A percentile compares a stretch with the other conserved stretches of the same genome.
Evolutionary conservation across 2,329 filamentous ascomycete genomes (phyloP).

Genomic region (Fusarium praegraminearum): DNA sequence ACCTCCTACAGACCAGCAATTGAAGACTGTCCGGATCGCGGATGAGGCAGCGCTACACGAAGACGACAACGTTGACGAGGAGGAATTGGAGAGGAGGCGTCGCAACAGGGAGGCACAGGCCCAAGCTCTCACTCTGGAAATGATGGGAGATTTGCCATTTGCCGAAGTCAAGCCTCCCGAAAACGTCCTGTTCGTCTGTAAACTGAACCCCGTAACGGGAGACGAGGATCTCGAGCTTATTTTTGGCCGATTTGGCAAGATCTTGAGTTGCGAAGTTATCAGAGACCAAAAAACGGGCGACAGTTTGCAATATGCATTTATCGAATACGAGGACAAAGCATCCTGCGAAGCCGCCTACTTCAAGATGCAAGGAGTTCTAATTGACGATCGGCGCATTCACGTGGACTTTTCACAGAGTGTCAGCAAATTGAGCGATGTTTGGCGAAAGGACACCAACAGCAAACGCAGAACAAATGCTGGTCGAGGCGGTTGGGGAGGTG

Average conservation of each 20-base stretch:
- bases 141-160: slow-evolving; percentile 97
- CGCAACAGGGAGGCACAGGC: slow-evolving; percentile 92
- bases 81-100: slow-evolving; percentile 81
- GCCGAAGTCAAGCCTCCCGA: slow-evolving; percentile 97
- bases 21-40: slow-evolving; percentile 90
- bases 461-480: slow-evolving; percentile 73
- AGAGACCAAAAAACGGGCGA: slow-evolving; percentile 93
- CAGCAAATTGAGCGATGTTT: slow-evolving; percentile 86
- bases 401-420: slow-evolving; percentile 99
- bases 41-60: slow-evolving; percentile 87
- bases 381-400: slow-evolving; percentile 97
- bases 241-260: slow-evolving; percentile 95
- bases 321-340: slow-evolving; percentile 93
- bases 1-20: slow-evolving; percentile 82
- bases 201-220: slow-evolving; percentile 94
- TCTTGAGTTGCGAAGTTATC: slow-evolving; percentile 95
- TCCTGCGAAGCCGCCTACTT: slow-evolving; percentile 96
- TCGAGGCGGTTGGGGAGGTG: slow-evolving; percentile 88
- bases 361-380: slow-evolving; percentile 98
- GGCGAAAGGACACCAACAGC: slow-evolving; percentile 85
- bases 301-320: slow-evolving; percentile 96
- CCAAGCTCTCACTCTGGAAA: slow-evolving; percentile 93
- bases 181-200: slow-evolving; percentile 98
- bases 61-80: slow-evolving; percentile 78
- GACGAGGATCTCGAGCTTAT: slow-evolving; percentile 96